Evolutionary conservation across 805 yeast genomes (phyloP), one percentile per base, ranked within the genome.

Genomic region (Nadsonia fulvescens): DNA sequence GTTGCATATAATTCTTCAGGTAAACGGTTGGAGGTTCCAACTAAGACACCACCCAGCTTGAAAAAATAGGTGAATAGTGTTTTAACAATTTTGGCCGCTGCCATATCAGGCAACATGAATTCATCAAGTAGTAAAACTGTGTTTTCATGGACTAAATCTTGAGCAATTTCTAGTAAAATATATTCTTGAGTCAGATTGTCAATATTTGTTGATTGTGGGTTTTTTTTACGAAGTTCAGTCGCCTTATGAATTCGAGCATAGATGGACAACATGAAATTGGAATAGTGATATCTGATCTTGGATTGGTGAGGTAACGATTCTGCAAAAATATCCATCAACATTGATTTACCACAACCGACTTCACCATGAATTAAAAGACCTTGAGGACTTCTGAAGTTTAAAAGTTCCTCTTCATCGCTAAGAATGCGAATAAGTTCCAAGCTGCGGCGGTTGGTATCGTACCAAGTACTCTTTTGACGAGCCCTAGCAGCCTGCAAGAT

Each of bases 71-170:
- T 67, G 46, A 74, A 70, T 25, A 74, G 46, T 8, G 70, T 56
- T 43, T 69, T 66, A 30, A 74, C 51, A 18, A 74, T 69, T 38
- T 70, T 73, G 1, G 79, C 82, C 12, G 76, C 62, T 0, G 81
- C 77, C 37, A 75, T 57, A 41, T 74, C 83, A 1, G 83, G 83
- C 15, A 74, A 42, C 75, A 72, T 70, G 48, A 74, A 74, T 43
- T 75, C 83, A 43, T 74, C 83, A 20, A 74, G 46, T 45, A 73
- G 54, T 32, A 74, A 45, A 8, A 74, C 53, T 2, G 78, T 69
- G 39, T 61, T 66, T 32, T 56, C 58, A 8, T 51, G 45, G 15
- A 73, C 61, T 69, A 74, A 56, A 27, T 60, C 69, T 27, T 67
- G 65, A 5, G 82, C 81, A 12, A 74, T 54, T 40, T 73, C 78